Evolutionary conservation across 805 yeast species (phyloP).

Genomic region (Saturnispora gosingensis): DNA sequence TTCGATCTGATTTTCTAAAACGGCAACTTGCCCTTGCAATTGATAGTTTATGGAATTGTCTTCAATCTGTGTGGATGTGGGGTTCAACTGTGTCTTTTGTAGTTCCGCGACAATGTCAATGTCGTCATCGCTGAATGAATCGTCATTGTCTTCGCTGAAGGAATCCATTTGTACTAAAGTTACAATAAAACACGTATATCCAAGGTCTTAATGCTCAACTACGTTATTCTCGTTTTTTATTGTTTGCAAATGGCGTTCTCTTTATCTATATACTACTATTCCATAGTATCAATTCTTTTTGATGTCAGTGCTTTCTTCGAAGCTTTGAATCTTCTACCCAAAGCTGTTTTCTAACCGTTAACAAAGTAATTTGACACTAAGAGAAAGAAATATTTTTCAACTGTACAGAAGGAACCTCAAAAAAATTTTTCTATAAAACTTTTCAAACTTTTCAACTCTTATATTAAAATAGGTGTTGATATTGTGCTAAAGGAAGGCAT

Average conservation of each 20-base stretch:
- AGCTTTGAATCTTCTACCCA: not conserved
- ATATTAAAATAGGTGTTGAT: not conserved
- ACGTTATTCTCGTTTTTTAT: not conserved
- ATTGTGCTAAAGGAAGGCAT: not conserved
- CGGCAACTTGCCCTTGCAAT: slow-evolving; percentile 73
- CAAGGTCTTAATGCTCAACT: not conserved
- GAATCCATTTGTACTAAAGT: not conserved
- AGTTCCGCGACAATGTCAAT: slow-evolving; percentile 17
- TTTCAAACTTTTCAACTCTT: not conserved
- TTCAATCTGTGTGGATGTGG: not conserved
- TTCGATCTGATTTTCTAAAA: slow-evolving; percentile 56
- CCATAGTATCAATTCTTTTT: not conserved
- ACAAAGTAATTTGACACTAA: not conserved
- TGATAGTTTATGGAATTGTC: slow-evolving; percentile 28
- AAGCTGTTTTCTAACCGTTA: not conserved
- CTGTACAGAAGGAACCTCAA: not conserved
- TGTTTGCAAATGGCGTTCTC: not conserved
- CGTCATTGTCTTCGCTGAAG: slow-evolving; percentile 9
- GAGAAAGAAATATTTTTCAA: not conserved
- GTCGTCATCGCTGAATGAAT: slow-evolving; percentile 27
- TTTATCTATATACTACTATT: too few species aligned
- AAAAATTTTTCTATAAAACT: not conserved
- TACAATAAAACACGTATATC: not conserved
- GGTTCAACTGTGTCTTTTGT: not conserved
- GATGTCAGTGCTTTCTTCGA: not conserved